Base-by-base conservation (phyloP, 2,329 filamentous ascomycete genomes). In the Epichloe aotearoae region DNA sequence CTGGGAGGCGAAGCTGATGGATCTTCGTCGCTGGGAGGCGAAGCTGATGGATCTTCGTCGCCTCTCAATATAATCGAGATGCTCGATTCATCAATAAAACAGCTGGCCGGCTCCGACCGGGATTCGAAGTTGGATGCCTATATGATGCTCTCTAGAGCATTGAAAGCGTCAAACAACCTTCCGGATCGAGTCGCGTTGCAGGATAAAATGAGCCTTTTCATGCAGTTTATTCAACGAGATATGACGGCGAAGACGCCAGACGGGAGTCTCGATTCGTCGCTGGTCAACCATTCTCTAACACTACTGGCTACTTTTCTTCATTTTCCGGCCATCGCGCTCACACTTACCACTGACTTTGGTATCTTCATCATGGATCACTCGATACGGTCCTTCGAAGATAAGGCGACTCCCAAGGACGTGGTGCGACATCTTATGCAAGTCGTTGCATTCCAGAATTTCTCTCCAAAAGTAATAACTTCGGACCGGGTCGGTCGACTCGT, bases 201-300 rank as follows among this genome's bases (percentile, higher is more conserved):
- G 52, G 78, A 80, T 47, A 94, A 93, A 65, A 84, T 96, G 74
- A 75, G 77, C 11, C 69, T 87, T 3, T 76, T 97, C 52, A 80
- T 81, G 57, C 84, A 88, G 53, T 95, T 89, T 62, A 88, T 97
- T 50, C 82, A 85, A 59, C 79, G 90, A 53, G 93, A 98, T 62
- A 74, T 95, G 23, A 77, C 75, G 6, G 74, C 80, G 11, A 82
- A 79, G 56, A 73, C 76, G 37, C 63, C 74, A 5, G 69, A 75
- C 52, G 76, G 79, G 47, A 67, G 62, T 44, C 70, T 70, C 51
- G 87, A 95, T 59, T 76, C 77, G 1, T 83, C 83, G 43, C 75
- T 97, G 12, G 76, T 83, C 46, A 84, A 83, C 49, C 85, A 94
- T 57, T 85, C 89, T 3, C 71, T 95, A 49, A 87, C 82, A 53